Evolutionary conservation across 2,329 filamentous ascomycete genomes (phyloP), one percentile per base, ranked within the genome.

Genomic region (Sporothrix humicola): DNA sequence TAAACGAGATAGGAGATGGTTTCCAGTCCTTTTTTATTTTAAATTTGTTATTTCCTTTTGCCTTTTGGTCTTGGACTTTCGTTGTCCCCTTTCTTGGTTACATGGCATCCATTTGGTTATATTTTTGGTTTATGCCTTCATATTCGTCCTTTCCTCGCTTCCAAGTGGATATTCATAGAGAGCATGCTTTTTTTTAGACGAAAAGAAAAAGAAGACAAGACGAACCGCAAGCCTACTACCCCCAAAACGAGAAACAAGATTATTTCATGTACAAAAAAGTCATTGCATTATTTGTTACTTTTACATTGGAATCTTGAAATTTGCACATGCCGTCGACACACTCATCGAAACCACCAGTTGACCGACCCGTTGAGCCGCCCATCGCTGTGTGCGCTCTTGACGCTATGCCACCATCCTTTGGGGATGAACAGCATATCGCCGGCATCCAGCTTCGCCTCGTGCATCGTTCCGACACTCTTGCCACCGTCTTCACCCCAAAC

Each of bases 391-490:
- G 86, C 78, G 54, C 93, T 92, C 79, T 87, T 90, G 72, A 97
- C 88, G 79, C 91, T 93, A 85, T 97, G 93, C 93, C 93, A 97
- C 93, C 93, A 96, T 1, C 92, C 92, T 74, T 89, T 88, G 0
- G 93, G 94, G 52, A 97, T 93, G 80, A 93, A 96, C 9, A 97
- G 79, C 0, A 87, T 89, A 82, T 96, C 92, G 0, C 92, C 93
- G 3, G 88, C 84, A 0, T 83, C 81, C 15, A 98, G 79, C 4
- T 82, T 79, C 1, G 87, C 88, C 78, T 93, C 88, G 2, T 81
- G 76, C 23, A 87, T 77, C 77, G 77, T 77, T 81, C 74, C 74
- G 6, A 26, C n/a, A 1, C 31, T 50, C 4, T 13, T 7, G 13
- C n/a, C 13, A 26, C 13, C 54, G 23, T 20, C 13, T 1, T 79